Evolutionary conservation across 495 filamentous ascomycete genomes (phyloP), one percentile per base, ranked within the genome.

Genomic region (Tuber microsphaerosporum): DNA sequence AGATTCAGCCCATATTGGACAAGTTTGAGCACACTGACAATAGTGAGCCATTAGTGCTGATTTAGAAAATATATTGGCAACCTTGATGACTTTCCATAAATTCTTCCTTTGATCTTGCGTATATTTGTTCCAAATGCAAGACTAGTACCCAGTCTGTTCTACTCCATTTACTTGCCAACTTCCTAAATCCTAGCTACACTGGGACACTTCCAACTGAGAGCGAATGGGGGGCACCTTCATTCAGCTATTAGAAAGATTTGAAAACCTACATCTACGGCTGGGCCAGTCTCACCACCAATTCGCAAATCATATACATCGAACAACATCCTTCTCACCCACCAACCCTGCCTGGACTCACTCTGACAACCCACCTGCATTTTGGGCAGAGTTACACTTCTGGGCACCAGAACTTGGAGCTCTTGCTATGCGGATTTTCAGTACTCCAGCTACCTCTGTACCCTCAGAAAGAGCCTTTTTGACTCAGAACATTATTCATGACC

Each of bases 381-480:
- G 44, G 26, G 44, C 44, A 12, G 31, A 72, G 12, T 1, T 72
- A 12, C 16, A 20, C n/a, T 45, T 45, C 56, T 72, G 41, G 26
- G 42, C 43, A 39, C 44, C 19, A 7, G 44, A 72, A 4, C 44
- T 72, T 22, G 43, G 71, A 37, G 44, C 45, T 72, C n/a, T 72
- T 72, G 71, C 26, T 14, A 51, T 56, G 9, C n/a, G n/a, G 2
- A 56, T 72, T 22, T 72, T 72, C 26, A 72, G 44, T 45, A 72
- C 71, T 31, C 71, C 71, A 2, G 71, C 44, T 56, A 72, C 44
- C 0, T 56, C 43, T 17, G 71, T 72, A 22, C 71, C 43, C 39
- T 72, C 71, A 19, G 44, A 72, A 56, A 45, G 14, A 51, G 16
- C 71, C 22, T 72, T 72, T 72, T 56, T 44, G 10, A 51, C n/a